Conservation (phyloP, 2,329 filamentous ascomycete genomes). For the Penicillium psychrosexuale region DNA sequence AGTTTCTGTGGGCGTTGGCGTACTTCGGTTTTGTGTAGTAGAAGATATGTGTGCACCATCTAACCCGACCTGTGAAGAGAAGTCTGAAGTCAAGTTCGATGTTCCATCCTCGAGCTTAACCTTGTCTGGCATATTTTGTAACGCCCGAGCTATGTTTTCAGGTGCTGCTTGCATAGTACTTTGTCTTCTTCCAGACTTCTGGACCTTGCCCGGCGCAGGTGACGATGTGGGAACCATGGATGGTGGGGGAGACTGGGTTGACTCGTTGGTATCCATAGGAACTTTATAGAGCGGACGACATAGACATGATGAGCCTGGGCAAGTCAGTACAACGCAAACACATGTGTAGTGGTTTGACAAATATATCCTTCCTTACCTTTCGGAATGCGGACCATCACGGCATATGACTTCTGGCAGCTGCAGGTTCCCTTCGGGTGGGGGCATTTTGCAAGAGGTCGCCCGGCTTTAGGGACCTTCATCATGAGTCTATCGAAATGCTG, state of each 20-base stretch:
- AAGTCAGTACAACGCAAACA: slow-evolving; percentile 13
- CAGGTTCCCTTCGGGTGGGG: slow-evolving; percentile 46
- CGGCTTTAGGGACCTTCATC: slow-evolving; percentile 50
- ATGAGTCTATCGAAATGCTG: slow-evolving; percentile 49
- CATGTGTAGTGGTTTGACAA: not conserved
- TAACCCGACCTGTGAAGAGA: slow-evolving; percentile 6
- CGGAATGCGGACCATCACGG: slow-evolving; percentile 46
- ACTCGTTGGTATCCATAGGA: slow-evolving; percentile 16
- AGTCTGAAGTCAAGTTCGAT: slow-evolving; percentile 8
- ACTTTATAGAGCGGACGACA: slow-evolving; percentile 44
- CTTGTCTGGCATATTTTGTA: slow-evolving; percentile 29
- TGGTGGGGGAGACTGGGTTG: slow-evolving; percentile 13
- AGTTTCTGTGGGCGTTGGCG: not conserved
- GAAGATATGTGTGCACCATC: slow-evolving; percentile 4
- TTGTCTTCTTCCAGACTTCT: slow-evolving; percentile 35
- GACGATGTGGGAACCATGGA: slow-evolving; percentile 23
- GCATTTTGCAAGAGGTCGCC: slow-evolving; percentile 48
- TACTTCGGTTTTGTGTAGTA: not conserved
- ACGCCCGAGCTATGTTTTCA: slow-evolving; percentile 35
- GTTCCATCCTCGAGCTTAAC: slow-evolving; percentile 22
- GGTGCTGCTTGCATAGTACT: slow-evolving; percentile 34
- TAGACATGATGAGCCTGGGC: slow-evolving; percentile 39
- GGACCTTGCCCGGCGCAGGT: slow-evolving; percentile 32
- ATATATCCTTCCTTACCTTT: slow-evolving; percentile 35
- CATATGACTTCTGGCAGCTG: slow-evolving; percentile 42